A percentile compares a stretch with the other conserved stretches of the same genome.
Evolutionary conservation across 192 early-diverging fungal species (phyloP).

Genomic region (Coemansia sp.): DNA sequence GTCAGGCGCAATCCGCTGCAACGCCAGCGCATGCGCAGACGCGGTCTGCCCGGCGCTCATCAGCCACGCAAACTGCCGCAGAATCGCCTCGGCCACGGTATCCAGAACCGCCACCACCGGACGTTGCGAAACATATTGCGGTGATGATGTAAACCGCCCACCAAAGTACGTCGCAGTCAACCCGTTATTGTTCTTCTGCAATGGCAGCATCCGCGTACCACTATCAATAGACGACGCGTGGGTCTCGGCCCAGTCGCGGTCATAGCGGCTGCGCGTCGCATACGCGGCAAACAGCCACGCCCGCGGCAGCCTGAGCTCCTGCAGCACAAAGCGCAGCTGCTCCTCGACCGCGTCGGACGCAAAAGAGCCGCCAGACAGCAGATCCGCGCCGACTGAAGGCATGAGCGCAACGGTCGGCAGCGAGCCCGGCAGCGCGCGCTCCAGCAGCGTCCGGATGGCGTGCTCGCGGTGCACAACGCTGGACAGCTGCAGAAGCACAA

Average conservation of each 20-base stretch:
- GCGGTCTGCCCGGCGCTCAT: conserved; percentile 50
- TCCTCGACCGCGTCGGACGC: conserved; percentile 3
- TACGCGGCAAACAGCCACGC: conserved; percentile 54
- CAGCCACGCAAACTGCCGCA: conserved; percentile 36
- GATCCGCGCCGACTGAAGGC: conserved; percentile 5
- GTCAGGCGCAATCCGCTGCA: conserved; percentile 58
- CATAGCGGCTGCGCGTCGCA: conserved; percentile 55
- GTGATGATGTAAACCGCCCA: neutral
- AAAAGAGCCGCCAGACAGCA: neutral
- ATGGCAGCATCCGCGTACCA: too few species aligned
- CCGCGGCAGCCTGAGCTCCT: conserved; percentile 59
- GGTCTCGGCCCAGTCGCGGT: conserved; percentile 32
- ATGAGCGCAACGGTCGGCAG: conserved; percentile 8
- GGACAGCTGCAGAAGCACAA: conserved; percentile 68
- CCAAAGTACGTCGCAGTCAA: neutral
- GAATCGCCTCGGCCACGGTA: conserved; percentile 4
- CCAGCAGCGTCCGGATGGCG: conserved; percentile 44
- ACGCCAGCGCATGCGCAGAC: conserved; percentile 52
- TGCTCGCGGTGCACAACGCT: conserved; percentile 37
- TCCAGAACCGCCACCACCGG: neutral
- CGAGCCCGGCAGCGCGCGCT: conserved; percentile 26
- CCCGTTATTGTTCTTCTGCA: too few species aligned
- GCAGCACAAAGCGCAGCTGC: conserved; percentile 57
- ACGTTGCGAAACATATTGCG: too few species aligned
- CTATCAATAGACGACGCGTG: too few species aligned